phyloP scores from a whole-genome alignment of 2,329 filamentous ascomycete species.

The Ophiostoma quercus region DNA sequence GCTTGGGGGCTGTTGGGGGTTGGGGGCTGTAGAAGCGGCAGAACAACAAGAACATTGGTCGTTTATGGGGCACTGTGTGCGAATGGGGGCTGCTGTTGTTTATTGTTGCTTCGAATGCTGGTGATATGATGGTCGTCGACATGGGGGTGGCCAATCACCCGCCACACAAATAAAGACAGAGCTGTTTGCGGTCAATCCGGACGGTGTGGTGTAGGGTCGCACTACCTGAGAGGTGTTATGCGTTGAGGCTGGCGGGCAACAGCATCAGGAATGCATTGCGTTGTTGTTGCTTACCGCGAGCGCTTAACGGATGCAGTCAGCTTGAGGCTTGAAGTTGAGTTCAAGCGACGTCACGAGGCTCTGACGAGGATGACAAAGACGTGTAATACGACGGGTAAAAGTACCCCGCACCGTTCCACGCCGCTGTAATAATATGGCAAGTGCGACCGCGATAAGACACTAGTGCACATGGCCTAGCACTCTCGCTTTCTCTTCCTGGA shows the following conservation, averaged over 20 bases:
- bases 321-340: not conserved
- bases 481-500: not conserved
- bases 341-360: conserved; percentile 1
- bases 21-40: not conserved
- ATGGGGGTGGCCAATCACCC: not conserved
- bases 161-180: not conserved
- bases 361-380: conserved; percentile 4
- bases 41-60: not conserved
- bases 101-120: not conserved
- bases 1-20: conserved; percentile 1
- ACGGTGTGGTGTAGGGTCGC: not conserved
- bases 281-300: not conserved
- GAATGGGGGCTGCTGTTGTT: not conserved
- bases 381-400: not conserved
- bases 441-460: not conserved
- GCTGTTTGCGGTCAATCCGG: not conserved
- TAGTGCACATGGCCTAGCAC: not conserved
- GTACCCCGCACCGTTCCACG: conserved; percentile 10
- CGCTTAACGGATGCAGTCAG: not conserved
- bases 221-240: not conserved
- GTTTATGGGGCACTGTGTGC: not conserved
- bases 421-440: not conserved
- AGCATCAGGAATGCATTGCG: not conserved
- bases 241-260: not conserved
- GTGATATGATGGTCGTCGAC: not conserved